Evolutionary conservation across 495 filamentous ascomycete genomes (phyloP).

Genomic region (Aspergillus hancockii): DNA sequence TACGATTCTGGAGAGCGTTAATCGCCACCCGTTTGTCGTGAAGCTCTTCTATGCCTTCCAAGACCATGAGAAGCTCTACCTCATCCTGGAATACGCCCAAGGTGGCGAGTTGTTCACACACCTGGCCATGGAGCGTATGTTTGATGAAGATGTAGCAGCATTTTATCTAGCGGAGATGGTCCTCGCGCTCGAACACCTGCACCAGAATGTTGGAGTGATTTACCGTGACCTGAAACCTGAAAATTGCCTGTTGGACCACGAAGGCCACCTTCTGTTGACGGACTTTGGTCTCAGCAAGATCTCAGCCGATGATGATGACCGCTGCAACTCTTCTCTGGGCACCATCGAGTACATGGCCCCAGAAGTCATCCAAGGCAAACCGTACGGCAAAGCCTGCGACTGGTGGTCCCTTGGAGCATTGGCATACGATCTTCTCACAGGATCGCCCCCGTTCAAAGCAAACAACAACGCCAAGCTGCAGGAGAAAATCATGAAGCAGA

Average conservation of each 20-base stretch:
- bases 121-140: constrained; percentile 87
- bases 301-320: constrained; percentile 73
- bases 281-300: constrained; percentile 98
- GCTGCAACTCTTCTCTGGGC: constrained; percentile 80
- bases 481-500: constrained; percentile 89
- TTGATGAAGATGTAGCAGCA: constrained; percentile 79
- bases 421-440: constrained; percentile 88
- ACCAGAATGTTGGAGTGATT: constrained; percentile 86
- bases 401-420: constrained; percentile 98
- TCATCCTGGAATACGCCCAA: constrained; percentile 98
- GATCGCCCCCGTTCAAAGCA: constrained; percentile 83
- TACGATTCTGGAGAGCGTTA: constrained; percentile 89
- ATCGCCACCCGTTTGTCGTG: constrained; percentile 93
- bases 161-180: constrained; percentile 99
- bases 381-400: constrained; percentile 90
- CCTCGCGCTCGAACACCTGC: constrained; percentile 88
- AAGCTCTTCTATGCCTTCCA: constrained; percentile 98
- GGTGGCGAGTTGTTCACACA: constrained; percentile 94
- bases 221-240: constrained; percentile 98
- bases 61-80: constrained; percentile 94
- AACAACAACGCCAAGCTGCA: constrained; percentile 90
- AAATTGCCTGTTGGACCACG: constrained; percentile 89
- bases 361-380: constrained; percentile 79
- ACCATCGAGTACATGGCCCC: constrained; percentile 99
- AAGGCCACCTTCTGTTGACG: constrained; percentile 91